Base-by-base conservation (phyloP, 2,329 filamentous ascomycete genomes). In the Ceratocystis huliohia region DNA sequence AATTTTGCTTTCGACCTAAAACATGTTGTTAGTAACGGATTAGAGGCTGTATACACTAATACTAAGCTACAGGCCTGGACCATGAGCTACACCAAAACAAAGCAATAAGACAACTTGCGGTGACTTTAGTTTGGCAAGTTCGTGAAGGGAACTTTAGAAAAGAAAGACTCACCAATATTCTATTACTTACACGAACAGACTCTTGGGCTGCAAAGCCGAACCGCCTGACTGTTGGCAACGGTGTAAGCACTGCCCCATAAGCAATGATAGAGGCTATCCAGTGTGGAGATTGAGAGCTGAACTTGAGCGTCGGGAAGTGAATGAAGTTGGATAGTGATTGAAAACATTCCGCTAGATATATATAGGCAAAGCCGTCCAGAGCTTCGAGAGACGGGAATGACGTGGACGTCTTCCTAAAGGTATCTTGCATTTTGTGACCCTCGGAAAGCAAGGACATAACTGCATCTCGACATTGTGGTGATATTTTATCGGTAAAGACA, bases 371-470 rank as follows among this genome's bases (percentile, higher is more conserved):
- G 8, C 80, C 83, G 70, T 87, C 84, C 68, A 88, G 76, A 2
- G 84, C 73, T 25, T 83, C 81, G 20, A 83, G 78, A 1, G 83
- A 84, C 0, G 84, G 84, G 69, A 88, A 88, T 0, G 84, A 85
- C 1, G 79, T 81, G 20, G 80, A 82, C 22, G 84, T 81, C 63
- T 77, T 80, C 68, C 72, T 80, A 74, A 74, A 80, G 75, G 74
- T 81, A 70, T 75, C 75, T 69, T 77, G 77, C 48, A 76, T 77
- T 61, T 80, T 81, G 70, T 82, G 86, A 3, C 81, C 84, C 63
- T 80, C 78, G 45, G 89, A 75, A 1, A 89, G 81, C 67, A 88
- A 79, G 10, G 82, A 84, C 66, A 90, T 76, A 1, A 88, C 80
- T 61, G 80, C 80, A 72, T 90, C 87, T 2, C 85, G 80, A 22